A percentile compares a stretch with the other conserved stretches of the same genome.
Evolutionary conservation across 306 rosid genomes (phyloP).

Genomic region (Abrus pulchellus): DNA sequence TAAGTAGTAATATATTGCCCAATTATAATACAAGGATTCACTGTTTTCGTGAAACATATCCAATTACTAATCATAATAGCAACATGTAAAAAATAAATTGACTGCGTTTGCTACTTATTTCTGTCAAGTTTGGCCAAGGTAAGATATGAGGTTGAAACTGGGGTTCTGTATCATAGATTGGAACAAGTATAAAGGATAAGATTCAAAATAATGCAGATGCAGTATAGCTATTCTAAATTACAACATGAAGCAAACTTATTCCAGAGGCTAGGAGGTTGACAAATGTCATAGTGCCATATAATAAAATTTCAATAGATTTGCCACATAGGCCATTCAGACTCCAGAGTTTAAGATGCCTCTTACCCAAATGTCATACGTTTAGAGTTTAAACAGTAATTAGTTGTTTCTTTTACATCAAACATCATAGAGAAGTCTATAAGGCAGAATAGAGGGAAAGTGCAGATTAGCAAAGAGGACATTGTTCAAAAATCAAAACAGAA

Average conservation of each 20-base stretch:
- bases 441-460: not conserved
- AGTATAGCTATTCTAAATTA: not conserved
- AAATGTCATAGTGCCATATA: not conserved
- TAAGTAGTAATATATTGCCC: not conserved
- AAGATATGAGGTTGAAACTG: slow-evolving; percentile 18
- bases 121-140: slow-evolving; percentile 12
- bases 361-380: slow-evolving; percentile 32
- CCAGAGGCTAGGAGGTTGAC: slow-evolving; percentile 18
- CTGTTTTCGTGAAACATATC: slow-evolving; percentile 15
- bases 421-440: not conserved
- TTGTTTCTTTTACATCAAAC: slow-evolving; percentile 8
- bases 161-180: slow-evolving; percentile 5
- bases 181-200: not conserved
- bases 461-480: not conserved
- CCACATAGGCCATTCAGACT: slow-evolving; percentile 18
- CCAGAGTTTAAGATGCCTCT: not conserved
- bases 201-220: not conserved
- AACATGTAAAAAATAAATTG: slow-evolving; percentile 1
- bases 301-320: not conserved
- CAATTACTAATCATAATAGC: slow-evolving; percentile 1
- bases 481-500: not conserved
- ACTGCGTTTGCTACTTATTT: slow-evolving; percentile 17
- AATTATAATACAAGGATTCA: slow-evolving; percentile 26
- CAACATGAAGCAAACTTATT: not conserved
- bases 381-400: slow-evolving; percentile 25